Base-by-base conservation (phyloP, 345 rosid genomes). In the Camelina hispida region DNA sequence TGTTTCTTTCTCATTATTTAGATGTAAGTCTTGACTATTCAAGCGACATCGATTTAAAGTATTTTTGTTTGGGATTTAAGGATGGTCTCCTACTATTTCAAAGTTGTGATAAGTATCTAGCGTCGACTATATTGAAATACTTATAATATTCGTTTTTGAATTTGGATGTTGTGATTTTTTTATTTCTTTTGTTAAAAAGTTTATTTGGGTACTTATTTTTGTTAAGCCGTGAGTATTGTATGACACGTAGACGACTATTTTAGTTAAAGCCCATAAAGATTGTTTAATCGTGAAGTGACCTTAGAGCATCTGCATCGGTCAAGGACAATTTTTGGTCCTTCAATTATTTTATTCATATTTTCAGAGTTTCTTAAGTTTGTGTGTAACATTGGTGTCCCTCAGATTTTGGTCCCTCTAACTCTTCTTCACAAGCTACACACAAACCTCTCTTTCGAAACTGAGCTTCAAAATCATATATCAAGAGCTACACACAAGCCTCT, bases 1-100 rank as follows among this genome's bases (percentile, higher is more conserved):
- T 76, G 74, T 68, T 52, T 44, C 42, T 62, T 76, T 68, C 79
- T 75, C 37, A 75, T 75, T 43, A 75, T 75, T 60, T 68, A 18
- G 68, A 68, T 52, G 79, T 35, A 50, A 50, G 44, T 67, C 51
- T 59, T 67, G 32, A 35, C 63, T 17, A 11, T 52, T 34, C 6
- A 46, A 65, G 48, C 48, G 79, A 76, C 74, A 76, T 32, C 30
- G 56, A 60, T 68, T 42, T 52, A 42, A 61, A 63, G 46, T 51
- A 52, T 68, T 53, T 68, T 60, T 42, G 44, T 75, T 68, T 68
- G 54, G 46, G 43, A 37, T 75, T 23, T 37, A 59, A 48, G 62
- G 60, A 14, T 67, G 38, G 47, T 11, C 73, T 68, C 1, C 13
- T 67, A 51, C 73, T 59, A 50, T 61, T 68, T 61, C 69, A 75